Evolutionary conservation across 2,329 filamentous ascomycete genomes (phyloP), one percentile per base, ranked within the genome.

Genomic region (Ceratocystis ficicola): DNA sequence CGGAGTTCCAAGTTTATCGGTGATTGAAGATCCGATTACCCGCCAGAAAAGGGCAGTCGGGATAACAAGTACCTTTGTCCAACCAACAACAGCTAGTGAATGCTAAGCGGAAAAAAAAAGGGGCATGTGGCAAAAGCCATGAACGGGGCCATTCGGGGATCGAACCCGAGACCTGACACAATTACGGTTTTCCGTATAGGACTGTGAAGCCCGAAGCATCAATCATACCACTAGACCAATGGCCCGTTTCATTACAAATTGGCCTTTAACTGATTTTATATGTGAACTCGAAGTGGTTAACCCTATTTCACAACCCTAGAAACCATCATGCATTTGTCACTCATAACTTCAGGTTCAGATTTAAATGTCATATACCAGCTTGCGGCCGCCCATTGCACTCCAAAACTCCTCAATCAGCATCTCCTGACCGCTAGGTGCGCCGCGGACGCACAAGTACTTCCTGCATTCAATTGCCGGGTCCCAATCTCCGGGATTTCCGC

Each of bases 401-500:
- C 85, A 88, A 67, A 88, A 81, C 76, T 86, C 83, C 71, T 86
- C 77, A 2, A 86, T 78, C 62, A 87, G 76, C 73, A 82, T 81
- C 74, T 78, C 80, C 74, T 87, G 84, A 1, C 83, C 84, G 55
- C 74, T 75, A 20, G 80, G 79, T 32, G 84, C 84, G 0, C 81
- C 83, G 52, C 85, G 76, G 36, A 88, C 79, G 4, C 84, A 85
- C 55, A 88, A 76, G 71, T 87, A 88, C 68, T 81, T 78, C 64
- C 85, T 77, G 67, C 77, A 77, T 70, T 87, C 85, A 64, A 88
- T 73, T 64, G 76, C 75, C 1, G 81, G 77, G n/a, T 83, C 75
- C 88, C 88, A 92, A 65, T 82, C 81, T 0, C 87, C 88, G 0
- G 87, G 85, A 73, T 92, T 91, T 3, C 85, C 87, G 72, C 86